Evolutionary conservation across 2,329 filamentous ascomycete genomes (phyloP).

Genomic region (Cladosporium sp.): DNA sequence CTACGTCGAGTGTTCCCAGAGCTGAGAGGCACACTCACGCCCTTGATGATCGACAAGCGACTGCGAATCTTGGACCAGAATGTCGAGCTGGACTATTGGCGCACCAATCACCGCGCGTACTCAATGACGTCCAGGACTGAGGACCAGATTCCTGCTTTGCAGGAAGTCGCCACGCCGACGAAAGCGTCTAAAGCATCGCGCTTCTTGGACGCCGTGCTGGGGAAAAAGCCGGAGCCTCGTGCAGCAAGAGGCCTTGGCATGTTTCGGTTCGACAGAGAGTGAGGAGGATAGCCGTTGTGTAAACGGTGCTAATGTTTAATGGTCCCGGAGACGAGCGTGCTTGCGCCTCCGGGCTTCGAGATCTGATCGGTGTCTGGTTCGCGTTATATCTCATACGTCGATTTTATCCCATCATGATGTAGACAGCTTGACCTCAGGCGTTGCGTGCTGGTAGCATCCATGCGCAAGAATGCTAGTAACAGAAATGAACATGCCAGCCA

Average conservation of each 20-base stretch:
- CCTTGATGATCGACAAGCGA: constrained; percentile 32
- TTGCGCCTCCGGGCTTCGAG: neutral
- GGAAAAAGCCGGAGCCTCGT: neutral
- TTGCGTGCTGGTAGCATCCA: no score
- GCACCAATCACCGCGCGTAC: neutral
- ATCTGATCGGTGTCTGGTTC: neutral
- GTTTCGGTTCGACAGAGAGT: neutral
- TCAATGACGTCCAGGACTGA: neutral
- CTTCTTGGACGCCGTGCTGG: neutral
- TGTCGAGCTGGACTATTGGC: constrained; percentile 30
- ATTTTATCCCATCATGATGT: neutral
- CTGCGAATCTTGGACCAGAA: constrained; percentile 33
- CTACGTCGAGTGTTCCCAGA: constrained; percentile 29
- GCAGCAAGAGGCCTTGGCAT: neutral
- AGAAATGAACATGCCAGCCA: no score
- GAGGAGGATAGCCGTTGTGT: neutral
- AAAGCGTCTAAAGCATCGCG: neutral
- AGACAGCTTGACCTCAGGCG: no score
- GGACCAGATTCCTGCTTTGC: neutral
- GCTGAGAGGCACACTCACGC: constrained; percentile 25
- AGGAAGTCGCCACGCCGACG: neutral
- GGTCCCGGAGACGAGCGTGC: neutral
- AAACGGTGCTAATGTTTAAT: neutral
- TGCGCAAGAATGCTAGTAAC: no score
- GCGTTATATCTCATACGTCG: neutral